Evolutionary conservation across 805 yeast species (phyloP).

Genomic region (Lipomyces spencermartinsiae): DNA sequence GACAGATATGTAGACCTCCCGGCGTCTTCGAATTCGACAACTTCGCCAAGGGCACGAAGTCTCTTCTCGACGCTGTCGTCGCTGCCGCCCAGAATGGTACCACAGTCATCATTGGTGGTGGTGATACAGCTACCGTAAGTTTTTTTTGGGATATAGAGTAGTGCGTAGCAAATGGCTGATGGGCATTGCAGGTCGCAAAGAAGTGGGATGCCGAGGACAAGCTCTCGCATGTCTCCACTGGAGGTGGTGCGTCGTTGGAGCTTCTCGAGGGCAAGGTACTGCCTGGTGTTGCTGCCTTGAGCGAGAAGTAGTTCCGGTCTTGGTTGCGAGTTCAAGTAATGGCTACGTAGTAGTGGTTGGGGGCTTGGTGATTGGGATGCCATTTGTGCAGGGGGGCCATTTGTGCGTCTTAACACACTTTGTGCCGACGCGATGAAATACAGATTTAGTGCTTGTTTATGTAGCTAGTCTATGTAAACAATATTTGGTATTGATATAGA

Average conservation of each 20-base stretch:
- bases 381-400: background rate
- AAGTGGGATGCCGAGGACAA: slow-evolving; percentile 96
- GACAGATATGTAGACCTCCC: slow-evolving; percentile 66
- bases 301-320: slow-evolving; percentile 59
- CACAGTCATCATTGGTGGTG: slow-evolving; percentile 96
- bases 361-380: background rate
- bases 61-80: slow-evolving; percentile 86
- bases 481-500: background rate
- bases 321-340: slow-evolving; percentile 24
- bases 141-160: background rate
- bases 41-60: slow-evolving; percentile 90
- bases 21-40: slow-evolving; percentile 98
- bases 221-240: slow-evolving; percentile 97
- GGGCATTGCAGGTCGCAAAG: slow-evolving; percentile 66
- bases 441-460: background rate
- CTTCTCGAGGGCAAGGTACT: slow-evolving; percentile 97
- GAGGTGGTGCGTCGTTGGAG: slow-evolving; percentile 99
- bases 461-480: background rate
- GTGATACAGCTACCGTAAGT: slow-evolving; percentile 93
- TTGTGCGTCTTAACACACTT: background rate
- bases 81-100: slow-evolving; percentile 87
- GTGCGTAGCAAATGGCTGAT: slow-evolving; percentile 44
- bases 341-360: background rate
- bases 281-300: slow-evolving; percentile 95
- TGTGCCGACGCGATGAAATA: background rate